A percentile compares a stretch with the other conserved stretches of the same genome.
Conservation (phyloP, 2,329 filamentous ascomycete genomes). For the Septoria linicola region DNA sequence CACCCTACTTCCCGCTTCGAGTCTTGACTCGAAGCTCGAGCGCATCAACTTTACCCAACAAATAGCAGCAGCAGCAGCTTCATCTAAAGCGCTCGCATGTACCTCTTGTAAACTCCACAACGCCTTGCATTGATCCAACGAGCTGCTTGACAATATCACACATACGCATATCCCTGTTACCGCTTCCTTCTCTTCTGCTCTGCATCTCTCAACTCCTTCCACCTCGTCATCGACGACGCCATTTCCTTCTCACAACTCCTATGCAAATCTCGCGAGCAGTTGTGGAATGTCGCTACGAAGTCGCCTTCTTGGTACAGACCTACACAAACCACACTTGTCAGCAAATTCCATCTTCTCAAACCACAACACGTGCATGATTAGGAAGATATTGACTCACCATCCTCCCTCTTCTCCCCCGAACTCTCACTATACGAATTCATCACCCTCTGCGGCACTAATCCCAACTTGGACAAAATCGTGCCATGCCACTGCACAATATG, state of each 20-base stretch:
- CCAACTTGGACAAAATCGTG: conserved; percentile 86
- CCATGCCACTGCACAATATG: conserved; percentile 77
- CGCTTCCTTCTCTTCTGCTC: conserved; percentile 25
- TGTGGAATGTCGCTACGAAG: conserved; percentile 74
- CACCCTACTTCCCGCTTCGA: no score
- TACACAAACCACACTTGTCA: conserved; percentile 10
- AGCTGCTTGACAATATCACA: no score
- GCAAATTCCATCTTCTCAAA: background rate
- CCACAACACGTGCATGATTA: no score
- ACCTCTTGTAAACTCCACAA: no score
- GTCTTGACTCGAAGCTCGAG: no score
- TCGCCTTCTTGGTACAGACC: conserved; percentile 74
- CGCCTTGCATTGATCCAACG: no score
- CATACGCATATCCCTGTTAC: background rate
- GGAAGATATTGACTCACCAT: conserved; percentile 26
- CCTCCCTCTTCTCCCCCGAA: conserved; percentile 34
- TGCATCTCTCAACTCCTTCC: conserved; percentile 37
- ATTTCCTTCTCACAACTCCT: conserved; percentile 69
- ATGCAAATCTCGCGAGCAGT: conserved; percentile 59
- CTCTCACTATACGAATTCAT: conserved; percentile 73
- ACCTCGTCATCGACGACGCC: conserved; percentile 48
- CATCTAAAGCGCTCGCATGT: no score
- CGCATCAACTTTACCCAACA: no score
- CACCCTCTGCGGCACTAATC: conserved; percentile 79
- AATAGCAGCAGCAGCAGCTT: no score